These are phyloP conservation scores for Xanthoconium stramineum DNA, from an alignment of 768 basidiomycete species.

Conservation along the genomic window DNA sequence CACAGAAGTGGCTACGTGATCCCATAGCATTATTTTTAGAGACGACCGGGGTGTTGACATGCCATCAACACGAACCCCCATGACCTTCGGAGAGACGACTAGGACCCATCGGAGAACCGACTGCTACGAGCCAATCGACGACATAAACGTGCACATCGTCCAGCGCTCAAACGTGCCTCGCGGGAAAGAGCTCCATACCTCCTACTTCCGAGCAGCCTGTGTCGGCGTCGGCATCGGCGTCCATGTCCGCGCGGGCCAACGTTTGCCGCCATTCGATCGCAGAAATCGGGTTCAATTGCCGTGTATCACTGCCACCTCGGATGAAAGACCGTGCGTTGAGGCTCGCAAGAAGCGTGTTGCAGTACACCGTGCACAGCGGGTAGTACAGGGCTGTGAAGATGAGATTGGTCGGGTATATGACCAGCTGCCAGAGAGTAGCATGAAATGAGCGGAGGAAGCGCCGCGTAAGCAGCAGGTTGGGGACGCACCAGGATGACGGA, in stretches of 20 bases:
- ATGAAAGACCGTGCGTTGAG: conserved; percentile 26
- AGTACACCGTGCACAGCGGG: conserved; percentile 33
- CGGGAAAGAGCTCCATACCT: not conserved
- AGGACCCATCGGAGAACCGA: not conserved
- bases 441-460: not conserved
- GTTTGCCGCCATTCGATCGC: conserved; percentile 10
- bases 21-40: not conserved
- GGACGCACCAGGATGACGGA: conserved; percentile 19
- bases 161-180: not conserved
- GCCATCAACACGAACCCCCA: not conserved
- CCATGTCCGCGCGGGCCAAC: not conserved
- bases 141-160: not conserved
- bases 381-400: conserved; percentile 26
- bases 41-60: not conserved
- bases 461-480: not conserved
- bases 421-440: conserved; percentile 7
- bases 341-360: conserved; percentile 33
- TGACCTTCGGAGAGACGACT: not conserved
- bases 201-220: not conserved
- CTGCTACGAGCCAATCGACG: not conserved
- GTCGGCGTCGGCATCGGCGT: not conserved
- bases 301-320: conserved; percentile 1
- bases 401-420: conserved; percentile 23
- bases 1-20: not conserved
- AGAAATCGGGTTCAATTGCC: not conserved